These are phyloP conservation scores for Nicotiana tabacum DNA, from an alignment of 257 asterid species.

Conservation along the genomic window DNA sequence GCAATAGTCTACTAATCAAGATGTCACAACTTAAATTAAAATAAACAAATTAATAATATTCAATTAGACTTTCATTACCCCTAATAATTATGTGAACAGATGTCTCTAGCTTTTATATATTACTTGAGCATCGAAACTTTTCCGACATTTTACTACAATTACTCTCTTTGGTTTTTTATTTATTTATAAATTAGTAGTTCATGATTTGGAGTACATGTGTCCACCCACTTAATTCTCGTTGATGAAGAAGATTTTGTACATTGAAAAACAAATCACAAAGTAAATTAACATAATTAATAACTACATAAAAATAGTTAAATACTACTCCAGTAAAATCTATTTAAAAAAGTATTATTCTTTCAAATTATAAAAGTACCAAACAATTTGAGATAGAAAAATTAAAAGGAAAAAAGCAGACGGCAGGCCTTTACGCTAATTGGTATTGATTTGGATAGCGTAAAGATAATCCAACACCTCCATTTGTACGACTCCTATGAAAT, in stretches of 20 bases:
- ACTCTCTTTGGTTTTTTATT: not conserved
- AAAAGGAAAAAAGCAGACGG: not conserved
- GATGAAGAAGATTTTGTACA: not conserved
- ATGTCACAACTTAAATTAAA: not conserved
- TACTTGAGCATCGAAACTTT: not conserved
- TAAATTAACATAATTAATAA: too few species aligned
- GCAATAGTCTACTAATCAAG: not conserved
- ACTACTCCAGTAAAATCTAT: too few species aligned
- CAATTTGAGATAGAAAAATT: not conserved
- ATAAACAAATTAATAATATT: not conserved
- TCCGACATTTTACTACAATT: not conserved
- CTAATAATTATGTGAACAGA: not conserved
- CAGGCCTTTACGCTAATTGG: not conserved
- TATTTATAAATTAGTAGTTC: not conserved
- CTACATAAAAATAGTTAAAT: too few species aligned
- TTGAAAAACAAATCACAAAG: not conserved
- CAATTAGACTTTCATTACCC: not conserved
- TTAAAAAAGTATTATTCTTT: too few species aligned
- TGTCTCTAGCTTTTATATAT: not conserved
- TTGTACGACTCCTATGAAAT: not conserved
- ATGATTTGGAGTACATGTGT: not conserved
- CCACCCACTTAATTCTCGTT: not conserved
- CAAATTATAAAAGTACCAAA: too few species aligned
- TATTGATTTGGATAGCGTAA: not conserved
- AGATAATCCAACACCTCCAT: not conserved